These are phyloP conservation scores for Diaporthe sp. DNA, from an alignment of 2,329 filamentous ascomycete species.

Conservation along the genomic window DNA sequence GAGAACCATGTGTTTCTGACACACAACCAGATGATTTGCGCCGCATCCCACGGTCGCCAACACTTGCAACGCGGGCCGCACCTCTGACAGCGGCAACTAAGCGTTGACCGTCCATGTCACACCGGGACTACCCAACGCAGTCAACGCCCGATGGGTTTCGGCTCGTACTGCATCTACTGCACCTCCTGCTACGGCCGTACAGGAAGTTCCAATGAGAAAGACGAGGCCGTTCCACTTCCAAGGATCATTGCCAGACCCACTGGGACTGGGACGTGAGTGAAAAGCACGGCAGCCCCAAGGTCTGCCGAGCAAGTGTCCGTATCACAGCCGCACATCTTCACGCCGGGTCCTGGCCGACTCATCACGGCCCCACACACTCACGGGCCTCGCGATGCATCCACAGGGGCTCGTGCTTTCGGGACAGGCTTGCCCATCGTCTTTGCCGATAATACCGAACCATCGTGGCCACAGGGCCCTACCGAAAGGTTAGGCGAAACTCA, in stretches of 20 bases:
- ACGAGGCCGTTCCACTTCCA: not conserved
- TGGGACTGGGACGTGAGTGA: not conserved
- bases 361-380: not conserved
- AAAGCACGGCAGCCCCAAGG: not conserved
- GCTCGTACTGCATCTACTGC: not conserved
- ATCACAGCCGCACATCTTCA: not conserved
- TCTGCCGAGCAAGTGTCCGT: not conserved
- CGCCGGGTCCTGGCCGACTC: not conserved
- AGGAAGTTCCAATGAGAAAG: not conserved
- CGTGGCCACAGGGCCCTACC: not conserved
- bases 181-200: not conserved
- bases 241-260: not conserved
- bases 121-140: not conserved
- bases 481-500: not conserved
- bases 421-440: not conserved
- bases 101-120: not conserved
- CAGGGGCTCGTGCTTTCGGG: not conserved
- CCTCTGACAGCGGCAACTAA: conserved; percentile 26
- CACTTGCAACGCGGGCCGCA: not conserved
- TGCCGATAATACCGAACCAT: not conserved
- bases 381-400: not conserved
- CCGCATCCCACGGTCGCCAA: not conserved
- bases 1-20: not conserved
- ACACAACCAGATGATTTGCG: not conserved
- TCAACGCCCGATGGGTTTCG: conserved; percentile 19